Evolutionary conservation across 352 stramenopile species (phyloP).

Genomic region (Peronospora belbahrii): DNA sequence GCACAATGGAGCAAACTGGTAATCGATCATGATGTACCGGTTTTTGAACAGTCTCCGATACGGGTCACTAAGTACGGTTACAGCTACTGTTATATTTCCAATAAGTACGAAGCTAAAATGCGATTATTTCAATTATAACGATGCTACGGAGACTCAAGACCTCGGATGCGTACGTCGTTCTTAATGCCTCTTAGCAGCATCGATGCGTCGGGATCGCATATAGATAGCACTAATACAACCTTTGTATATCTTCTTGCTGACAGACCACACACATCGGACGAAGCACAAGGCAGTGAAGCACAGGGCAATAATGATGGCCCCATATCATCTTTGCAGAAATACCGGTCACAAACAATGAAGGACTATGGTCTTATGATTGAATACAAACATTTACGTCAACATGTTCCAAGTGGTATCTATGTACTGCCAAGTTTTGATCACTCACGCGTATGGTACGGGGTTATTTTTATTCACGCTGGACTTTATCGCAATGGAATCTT

Average conservation of each 20-base stretch:
- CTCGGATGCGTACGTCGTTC: constrained; percentile 36
- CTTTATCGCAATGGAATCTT: constrained; percentile 95
- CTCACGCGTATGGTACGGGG: constrained; percentile 89
- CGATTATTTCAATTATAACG: constrained; percentile 3
- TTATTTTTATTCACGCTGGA: constrained; percentile 94
- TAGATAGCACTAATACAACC: too few species aligned
- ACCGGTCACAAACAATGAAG: constrained; percentile 83
- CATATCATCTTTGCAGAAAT: constrained; percentile 80
- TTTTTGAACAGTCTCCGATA: background rate
- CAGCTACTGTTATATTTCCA: background rate
- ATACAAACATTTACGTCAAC: constrained; percentile 94
- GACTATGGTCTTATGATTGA: constrained; percentile 97
- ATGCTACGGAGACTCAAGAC: constrained; percentile 70
- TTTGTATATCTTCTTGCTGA: too few species aligned
- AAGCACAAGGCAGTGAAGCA: constrained; percentile 14
- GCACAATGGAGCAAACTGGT: too few species aligned
- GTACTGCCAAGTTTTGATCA: constrained; percentile 91
- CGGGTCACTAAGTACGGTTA: constrained; percentile 25
- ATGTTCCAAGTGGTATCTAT: constrained; percentile 92
- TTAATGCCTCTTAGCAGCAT: background rate
- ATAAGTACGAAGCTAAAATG: constrained; percentile 18
- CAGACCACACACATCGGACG: constrained; percentile 6
- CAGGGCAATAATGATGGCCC: constrained; percentile 28
- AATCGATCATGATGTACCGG: too few species aligned
- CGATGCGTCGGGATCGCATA: too few species aligned